Base-by-base conservation (phyloP, 148 eudicot species). In the Nepenthes mirabilis region DNA sequence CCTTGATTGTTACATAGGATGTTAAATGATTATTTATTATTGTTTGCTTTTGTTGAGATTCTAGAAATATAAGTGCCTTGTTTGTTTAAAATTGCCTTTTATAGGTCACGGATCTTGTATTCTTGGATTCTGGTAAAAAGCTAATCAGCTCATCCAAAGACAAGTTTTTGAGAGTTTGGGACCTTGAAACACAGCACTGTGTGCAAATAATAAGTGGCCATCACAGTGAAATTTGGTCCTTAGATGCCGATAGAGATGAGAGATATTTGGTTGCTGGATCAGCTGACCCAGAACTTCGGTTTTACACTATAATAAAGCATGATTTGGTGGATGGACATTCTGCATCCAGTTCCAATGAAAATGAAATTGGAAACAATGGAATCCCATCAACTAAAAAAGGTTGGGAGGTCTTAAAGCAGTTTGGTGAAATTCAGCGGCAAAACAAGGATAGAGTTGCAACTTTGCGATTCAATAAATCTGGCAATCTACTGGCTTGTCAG, bases 91-190 rank as follows among this genome's bases (percentile, higher is more conserved):
- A 43, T 58, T 55, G 35, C 37, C 72, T 64, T 49, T 6, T 49
- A 23, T 65, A 93, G 99, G 91, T 93, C 54, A 93, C 98, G 11
- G 96, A 89, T 54, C 75, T 93, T 70, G 85, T 79, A 14, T 93
- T 93, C 72, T 72, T 93, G 73, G 95, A 86, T 73, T 77, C 83
- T 47, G 82, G 85, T 52, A 86, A 84, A 69, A 93, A 82, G 67
- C 72, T 93, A 69, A 87, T 88, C 60, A 93, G 91, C 70, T 86
- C 96, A n/a, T 93, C 99, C 9, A 93, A 93, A 69, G 99, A 93
- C 82, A 93, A 88, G 65, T 88, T 83, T 60, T 68, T 93, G 64
- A 88, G 96, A 74, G 89, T 93, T 58, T 88, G 99, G 99, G 99
- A 93, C 78, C 85, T 84, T 63, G 99, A 93, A 66, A 86, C 95